Evolutionary conservation across 2,329 filamentous ascomycete species (phyloP), one percentile per base, ranked within the genome.

Genomic region (Berkeleyomyces basicola): DNA sequence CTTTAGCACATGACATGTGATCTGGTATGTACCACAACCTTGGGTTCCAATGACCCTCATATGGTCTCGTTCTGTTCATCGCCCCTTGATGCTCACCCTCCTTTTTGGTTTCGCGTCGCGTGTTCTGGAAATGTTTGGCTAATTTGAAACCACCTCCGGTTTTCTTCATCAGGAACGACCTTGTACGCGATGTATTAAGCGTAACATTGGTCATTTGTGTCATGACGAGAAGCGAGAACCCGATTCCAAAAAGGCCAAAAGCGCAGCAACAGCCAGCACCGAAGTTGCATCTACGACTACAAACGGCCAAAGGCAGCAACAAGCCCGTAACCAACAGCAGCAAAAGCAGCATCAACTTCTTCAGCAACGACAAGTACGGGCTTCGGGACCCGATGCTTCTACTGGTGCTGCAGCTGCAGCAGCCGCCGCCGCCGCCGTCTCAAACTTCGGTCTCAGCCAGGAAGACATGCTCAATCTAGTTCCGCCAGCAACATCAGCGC

Each of bases 201-300:
- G 93, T 71, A 96, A 96, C 76, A 99, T 99, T 74, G 93, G 92
- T 70, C 93, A 99, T 75, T 81, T 99, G 68, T 99, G 93, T 75
- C 93, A 96, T 77, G 93, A 99, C 75, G 93, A 97, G 75, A 92
- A 91, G 68, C 86, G 92, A 74, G 92, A 99, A 71, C 79, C 84
- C 68, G 82, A 85, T 66, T 74, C 86, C 65, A 95, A 93, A 75
- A 92, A 91, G 75, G 76, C 81, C 69, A 96, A 92, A 76, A 81
- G 77, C 71, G 78, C 82, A 68, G 76, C 78, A 66, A 80, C 77
- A 66, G 75, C 55, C 6, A 31, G 7, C 5, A 49, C 61, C 11
- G 39, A 11, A 60, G 47, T 33, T 51, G 9, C 37, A 5, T 59
- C 23, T 14, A 16, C 51, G 6, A 33, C 42, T 33, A 49, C 16